Evolutionary conservation across 2,329 filamentous ascomycete genomes (phyloP).

Genomic region (Cladorrhinum sp.): DNA sequence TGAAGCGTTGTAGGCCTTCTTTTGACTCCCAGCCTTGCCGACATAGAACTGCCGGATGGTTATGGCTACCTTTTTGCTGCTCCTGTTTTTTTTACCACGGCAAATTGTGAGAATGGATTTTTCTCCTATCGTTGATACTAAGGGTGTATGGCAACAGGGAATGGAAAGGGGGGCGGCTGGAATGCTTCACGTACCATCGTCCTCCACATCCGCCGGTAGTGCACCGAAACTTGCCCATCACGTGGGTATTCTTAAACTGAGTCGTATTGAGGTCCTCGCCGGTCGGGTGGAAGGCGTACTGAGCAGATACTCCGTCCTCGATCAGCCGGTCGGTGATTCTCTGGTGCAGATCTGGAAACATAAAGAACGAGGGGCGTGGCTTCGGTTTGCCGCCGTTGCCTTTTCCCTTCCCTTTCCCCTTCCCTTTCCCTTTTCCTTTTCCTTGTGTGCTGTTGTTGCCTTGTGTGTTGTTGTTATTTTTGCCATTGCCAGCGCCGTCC

Average conservation of each 20-base stretch:
- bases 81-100: constrained; percentile 20
- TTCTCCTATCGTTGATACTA: no score
- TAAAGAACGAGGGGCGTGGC: neutral
- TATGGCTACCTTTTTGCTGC: constrained; percentile 36
- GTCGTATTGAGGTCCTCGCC: neutral
- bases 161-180: no score
- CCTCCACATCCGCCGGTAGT: neutral
- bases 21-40: no score
- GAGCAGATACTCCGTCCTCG: neutral
- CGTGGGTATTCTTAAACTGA: neutral
- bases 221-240: neutral
- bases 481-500: neutral
- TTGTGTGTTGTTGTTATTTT: neutral
- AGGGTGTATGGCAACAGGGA: neutral
- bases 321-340: neutral
- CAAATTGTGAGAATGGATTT: neutral
- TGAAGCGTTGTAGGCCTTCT: constrained; percentile 34
- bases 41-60: constrained; percentile 33
- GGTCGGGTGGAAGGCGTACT: neutral
- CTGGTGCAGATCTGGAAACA: neutral
- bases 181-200: neutral
- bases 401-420: neutral
- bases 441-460: neutral
- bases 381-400: neutral
- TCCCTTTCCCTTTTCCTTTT: neutral